Base-by-base conservation (phyloP, 2,329 filamentous ascomycete species). In the Xylaria hypoxylon region DNA sequence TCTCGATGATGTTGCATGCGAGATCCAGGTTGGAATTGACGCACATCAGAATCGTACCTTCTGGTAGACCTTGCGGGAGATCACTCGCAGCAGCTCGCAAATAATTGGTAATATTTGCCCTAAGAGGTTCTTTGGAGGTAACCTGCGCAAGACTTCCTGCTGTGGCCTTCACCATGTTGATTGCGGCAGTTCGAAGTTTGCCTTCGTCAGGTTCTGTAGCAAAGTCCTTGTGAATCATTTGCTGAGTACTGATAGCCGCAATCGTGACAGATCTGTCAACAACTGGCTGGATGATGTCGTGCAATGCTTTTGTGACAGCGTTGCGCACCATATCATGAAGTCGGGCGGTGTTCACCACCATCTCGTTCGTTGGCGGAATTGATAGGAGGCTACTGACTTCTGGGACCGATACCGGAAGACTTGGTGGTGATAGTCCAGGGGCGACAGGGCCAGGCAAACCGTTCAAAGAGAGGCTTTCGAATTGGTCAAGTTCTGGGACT, bases 181-280 rank as follows among this genome's bases (percentile, higher is more conserved):
- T 90, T 3, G 96, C 95, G 35, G 94, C 92, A 57, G 90, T 91
- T 59, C 94, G 90, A 60, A 98, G 86, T 68, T 93, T 92, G 71
- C 92, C 92, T 80, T 97, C 93, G 74, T 97, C 94, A 2, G 91
- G 89, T 76, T 99, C 96, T 60, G 94, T 96, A 0, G 93, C 92
- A 77, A 98, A 99, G 77, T 99, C 96, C 78, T 99, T 99, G 73
- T 92, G 90, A 47, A 99, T 92, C 80, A 99, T 92, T 79, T 98
- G 94, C 68, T 94, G 92, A 0, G 96, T 97, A 2, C 95, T 97
- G 67, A 99, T 98, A 1, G 95, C 95, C 51, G 96, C 96, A 77
- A 99, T 99, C 0, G 96, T 98, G 44, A 99, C 95, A 2, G 96
- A 99, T 61, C 96, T 89, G 78, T 99, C 96, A 15, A 99, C 96